These are phyloP conservation scores for Trichoderma reesei DNA, from an alignment of 495 filamentous ascomycete species.

Conservation along the genomic window DNA sequence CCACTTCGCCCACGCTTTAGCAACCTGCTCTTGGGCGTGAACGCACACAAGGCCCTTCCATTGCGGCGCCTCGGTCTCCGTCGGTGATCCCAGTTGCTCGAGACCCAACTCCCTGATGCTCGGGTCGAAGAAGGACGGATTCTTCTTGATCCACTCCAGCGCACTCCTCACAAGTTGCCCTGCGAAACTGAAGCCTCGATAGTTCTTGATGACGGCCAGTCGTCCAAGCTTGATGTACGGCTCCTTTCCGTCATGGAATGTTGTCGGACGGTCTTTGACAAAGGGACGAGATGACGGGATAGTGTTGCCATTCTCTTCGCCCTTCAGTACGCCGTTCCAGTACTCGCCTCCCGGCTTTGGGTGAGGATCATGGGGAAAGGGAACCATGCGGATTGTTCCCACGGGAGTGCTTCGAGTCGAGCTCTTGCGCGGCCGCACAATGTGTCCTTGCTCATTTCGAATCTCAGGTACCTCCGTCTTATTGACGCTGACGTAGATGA, in stretches of 20 bases:
- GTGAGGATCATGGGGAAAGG: slow-evolving; percentile 60
- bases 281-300: slow-evolving; percentile 14
- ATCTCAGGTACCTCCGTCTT: slow-evolving; percentile 25
- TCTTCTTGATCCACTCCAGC: slow-evolving; percentile 47
- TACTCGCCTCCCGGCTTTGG: slow-evolving; percentile 36
- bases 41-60: slow-evolving; percentile 65
- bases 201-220: slow-evolving; percentile 54
- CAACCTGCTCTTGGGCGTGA: slow-evolving; percentile 60
- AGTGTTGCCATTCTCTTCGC: slow-evolving; percentile 9
- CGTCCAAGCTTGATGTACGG: slow-evolving; percentile 71
- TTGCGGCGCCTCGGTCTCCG: slow-evolving; percentile 25
- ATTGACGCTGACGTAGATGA: slow-evolving; percentile 54
- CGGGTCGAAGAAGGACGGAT: slow-evolving; percentile 45
- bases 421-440: slow-evolving; percentile 25
- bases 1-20: slow-evolving; percentile 48
- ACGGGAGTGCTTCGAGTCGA: slow-evolving; percentile 42
- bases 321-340: slow-evolving; percentile 22
- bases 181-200: slow-evolving; percentile 53
- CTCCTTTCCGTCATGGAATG: slow-evolving; percentile 48
- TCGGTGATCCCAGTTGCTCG: slow-evolving; percentile 23
- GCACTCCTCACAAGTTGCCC: slow-evolving; percentile 52
- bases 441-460: slow-evolving; percentile 20
- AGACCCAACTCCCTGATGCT: slow-evolving; percentile 34
- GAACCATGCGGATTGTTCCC: slow-evolving; percentile 68
- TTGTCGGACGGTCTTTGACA: slow-evolving; percentile 31